Evolutionary conservation across 2,329 filamentous ascomycete genomes (phyloP), one percentile per base, ranked within the genome.

Genomic region (Coniochaeta hoffmannii): DNA sequence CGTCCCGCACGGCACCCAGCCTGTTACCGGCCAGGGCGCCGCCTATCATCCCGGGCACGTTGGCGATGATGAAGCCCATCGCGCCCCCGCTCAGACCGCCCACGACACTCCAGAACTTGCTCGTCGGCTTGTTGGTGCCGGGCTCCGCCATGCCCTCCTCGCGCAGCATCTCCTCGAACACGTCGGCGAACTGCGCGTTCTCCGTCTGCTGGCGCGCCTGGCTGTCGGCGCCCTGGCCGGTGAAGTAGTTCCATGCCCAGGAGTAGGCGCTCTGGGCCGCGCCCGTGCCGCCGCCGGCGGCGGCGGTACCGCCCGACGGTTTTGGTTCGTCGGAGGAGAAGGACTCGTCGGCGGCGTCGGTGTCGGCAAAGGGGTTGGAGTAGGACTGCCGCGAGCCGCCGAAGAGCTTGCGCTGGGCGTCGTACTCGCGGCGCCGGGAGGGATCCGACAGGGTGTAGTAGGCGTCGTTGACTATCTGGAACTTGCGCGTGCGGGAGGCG

Each of bases 61-160:
- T 97, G 28, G 87, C 94, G 26, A 97, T 81, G 62, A 99, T 99
- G 70, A 97, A 97, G 0, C 94, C 94, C 69, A 99, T 81, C 2
- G 90, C 89, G 12, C 87, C 93, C 31, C 94, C 94, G 66, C 90
- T 94, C 38, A 93, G 71, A 1, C 90, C 91, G 3, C 94, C 94
- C 1, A 97, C 68, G 60, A 97, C 71, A 56, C 85, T 81, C 93
- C 94, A 99, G 71, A 99, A 96, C 63, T 85, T 85, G 59, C 82
- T 78, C 2, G 85, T 93, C 1, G 79, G 79, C 50, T 71, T 67
- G 50, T 78, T 81, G 17, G 80, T 79, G 4, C 78, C 76, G 12
- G 82, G 81, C 64, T 92, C 89, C 0, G 89, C 89, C 79, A 97
- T 83, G 61, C 90, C 81, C 73, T 97, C 80, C 67, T 97, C 83